A percentile compares a stretch with the other conserved stretches of the same genome.
These are phyloP conservation scores for Scheffersomyces parashehatae DNA, from an alignment of 1,139 yeast genomes.

Conservation along the genomic window DNA sequence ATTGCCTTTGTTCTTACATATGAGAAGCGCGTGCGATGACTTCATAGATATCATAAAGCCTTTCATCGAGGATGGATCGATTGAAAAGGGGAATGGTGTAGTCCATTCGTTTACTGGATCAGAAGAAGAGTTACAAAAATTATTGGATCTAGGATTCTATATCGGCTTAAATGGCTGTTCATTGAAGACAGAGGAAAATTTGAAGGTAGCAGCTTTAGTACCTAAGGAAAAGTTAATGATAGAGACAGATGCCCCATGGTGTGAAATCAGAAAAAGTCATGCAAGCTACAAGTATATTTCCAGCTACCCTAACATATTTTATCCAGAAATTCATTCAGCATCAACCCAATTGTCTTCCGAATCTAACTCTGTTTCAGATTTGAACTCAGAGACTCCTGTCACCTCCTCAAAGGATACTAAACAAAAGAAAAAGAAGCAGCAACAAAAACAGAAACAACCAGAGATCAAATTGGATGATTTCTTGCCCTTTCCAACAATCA, in stretches of 20 bases:
- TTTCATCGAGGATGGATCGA: slow-evolving; percentile 42
- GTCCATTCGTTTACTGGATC: slow-evolving; percentile 96
- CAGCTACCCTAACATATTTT: slow-evolving; percentile 54
- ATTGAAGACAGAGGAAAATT: slow-evolving; percentile 71
- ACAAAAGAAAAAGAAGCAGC: slow-evolving; percentile 10
- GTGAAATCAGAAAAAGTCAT: slow-evolving; percentile 85
- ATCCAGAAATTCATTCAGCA: slow-evolving; percentile 38
- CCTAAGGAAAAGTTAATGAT: slow-evolving; percentile 73
- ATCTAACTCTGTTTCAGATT: neutral
- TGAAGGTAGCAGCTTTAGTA: slow-evolving; percentile 61
- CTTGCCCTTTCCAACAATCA: slow-evolving; percentile 62
- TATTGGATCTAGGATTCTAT: slow-evolving; percentile 62
- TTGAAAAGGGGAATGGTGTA: slow-evolving; percentile 55
- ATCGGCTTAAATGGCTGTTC: slow-evolving; percentile 95
- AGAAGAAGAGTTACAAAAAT: slow-evolving; percentile 51
- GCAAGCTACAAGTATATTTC: slow-evolving; percentile 63
- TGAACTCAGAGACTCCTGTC: no score
- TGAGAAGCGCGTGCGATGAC: slow-evolving; percentile 86
- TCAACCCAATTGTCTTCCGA: slow-evolving; percentile 9
- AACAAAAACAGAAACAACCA: slow-evolving; percentile 10
- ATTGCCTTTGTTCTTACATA: slow-evolving; percentile 83
- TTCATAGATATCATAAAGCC: slow-evolving; percentile 65
- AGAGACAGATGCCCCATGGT: slow-evolving; percentile 99
- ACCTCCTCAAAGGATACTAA: neutral
- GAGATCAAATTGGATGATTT: slow-evolving; percentile 41